Evolutionary conservation across 148 eudicot genomes (phyloP).

Genomic region (Suaeda aralocaspica): DNA sequence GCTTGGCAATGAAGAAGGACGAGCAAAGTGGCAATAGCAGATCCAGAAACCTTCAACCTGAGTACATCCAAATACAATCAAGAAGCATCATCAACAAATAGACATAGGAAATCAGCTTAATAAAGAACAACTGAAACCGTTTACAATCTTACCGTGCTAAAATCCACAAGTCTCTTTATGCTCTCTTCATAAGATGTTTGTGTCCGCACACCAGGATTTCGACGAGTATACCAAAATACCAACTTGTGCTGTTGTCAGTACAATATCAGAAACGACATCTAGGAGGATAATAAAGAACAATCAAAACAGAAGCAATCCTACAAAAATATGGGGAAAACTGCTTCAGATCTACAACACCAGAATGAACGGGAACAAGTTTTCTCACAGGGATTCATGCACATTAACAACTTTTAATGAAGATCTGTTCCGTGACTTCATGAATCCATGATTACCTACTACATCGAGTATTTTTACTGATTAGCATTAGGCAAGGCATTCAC

Average conservation of each 20-base stretch:
- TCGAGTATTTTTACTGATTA: background rate
- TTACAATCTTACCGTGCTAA: constrained; percentile 59
- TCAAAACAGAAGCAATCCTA: background rate
- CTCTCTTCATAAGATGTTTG: constrained; percentile 89
- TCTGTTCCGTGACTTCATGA: background rate
- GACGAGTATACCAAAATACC: constrained; percentile 92
- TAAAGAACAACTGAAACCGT: background rate
- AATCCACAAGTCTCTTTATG: constrained; percentile 78
- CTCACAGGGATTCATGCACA: background rate
- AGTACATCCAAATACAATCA: background rate
- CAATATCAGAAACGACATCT: background rate
- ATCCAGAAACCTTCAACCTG: constrained; percentile 99
- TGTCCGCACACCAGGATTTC: constrained; percentile 67
- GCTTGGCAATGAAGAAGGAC: constrained; percentile 75
- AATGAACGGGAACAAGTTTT: background rate
- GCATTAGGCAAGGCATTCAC: background rate
- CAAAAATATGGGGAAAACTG: background rate
- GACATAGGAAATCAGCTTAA: background rate
- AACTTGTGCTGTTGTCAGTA: constrained; percentile 52
- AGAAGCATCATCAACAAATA: constrained; percentile 10
- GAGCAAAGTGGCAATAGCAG: constrained; percentile 91
- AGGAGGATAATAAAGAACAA: background rate
- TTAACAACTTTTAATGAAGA: background rate
- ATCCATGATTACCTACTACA: background rate
- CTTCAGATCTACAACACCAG: background rate